phyloP scores from a whole-genome alignment of 345 rosid genomes.

The Euclidium syriacum region DNA sequence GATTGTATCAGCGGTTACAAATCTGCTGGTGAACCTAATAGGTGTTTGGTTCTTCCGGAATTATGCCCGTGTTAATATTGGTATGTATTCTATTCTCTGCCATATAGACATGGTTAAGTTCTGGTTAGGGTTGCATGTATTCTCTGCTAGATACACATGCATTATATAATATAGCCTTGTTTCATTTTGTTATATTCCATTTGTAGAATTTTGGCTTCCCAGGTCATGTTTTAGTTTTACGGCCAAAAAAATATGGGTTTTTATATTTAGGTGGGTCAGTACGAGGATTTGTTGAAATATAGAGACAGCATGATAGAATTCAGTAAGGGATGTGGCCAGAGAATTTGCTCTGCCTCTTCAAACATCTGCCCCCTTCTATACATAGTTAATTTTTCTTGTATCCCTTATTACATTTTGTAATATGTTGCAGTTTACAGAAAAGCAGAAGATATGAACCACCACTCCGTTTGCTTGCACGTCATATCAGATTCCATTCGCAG shows the following conservation, averaged over 20 bases:
- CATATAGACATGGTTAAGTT: background rate
- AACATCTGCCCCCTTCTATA: background rate
- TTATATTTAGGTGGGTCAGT: background rate
- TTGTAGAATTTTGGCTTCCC: background rate
- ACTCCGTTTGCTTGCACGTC: conserved; percentile 89
- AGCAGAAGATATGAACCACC: conserved; percentile 97
- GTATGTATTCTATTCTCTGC: conserved; percentile 40
- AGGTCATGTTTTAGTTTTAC: background rate
- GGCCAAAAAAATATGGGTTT: background rate
- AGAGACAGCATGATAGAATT: conserved; percentile 10
- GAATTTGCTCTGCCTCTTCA: background rate
- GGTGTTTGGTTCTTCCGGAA: conserved; percentile 98
- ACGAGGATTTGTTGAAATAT: background rate
- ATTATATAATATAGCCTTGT: background rate
- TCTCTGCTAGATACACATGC: background rate
- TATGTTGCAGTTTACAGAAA: conserved; percentile 72
- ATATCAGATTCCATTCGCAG: conserved; percentile 95
- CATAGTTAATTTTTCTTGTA: background rate
- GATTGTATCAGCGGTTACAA: conserved; percentile 95
- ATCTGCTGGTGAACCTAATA: conserved; percentile 82
- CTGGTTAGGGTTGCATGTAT: conserved; percentile 1
- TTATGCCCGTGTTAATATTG: conserved; percentile 84
- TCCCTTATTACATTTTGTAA: background rate
- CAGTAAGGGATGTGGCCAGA: background rate
- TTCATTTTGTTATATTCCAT: background rate